Evolutionary conservation across 2,329 filamentous ascomycete species (phyloP).

Genomic region (Epichloe amarillans): DNA sequence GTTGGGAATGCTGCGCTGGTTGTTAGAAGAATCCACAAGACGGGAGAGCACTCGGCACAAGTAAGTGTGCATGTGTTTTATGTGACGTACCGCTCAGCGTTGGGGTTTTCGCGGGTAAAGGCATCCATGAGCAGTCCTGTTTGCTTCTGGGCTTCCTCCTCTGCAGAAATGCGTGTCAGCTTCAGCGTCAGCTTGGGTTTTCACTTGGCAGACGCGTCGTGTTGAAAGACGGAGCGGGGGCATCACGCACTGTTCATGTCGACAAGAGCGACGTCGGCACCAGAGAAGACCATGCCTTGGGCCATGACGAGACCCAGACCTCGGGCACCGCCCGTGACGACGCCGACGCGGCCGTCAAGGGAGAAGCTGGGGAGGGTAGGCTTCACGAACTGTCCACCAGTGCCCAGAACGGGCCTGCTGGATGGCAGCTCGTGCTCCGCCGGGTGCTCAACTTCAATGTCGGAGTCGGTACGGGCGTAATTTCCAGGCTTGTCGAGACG

Average conservation of each 20-base stretch:
- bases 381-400: slow-evolving; percentile 71
- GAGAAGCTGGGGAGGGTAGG: slow-evolving; percentile 78
- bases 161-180: slow-evolving; percentile 27
- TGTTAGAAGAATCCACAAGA: background rate
- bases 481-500: slow-evolving; percentile 40
- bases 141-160: slow-evolving; percentile 71
- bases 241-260: slow-evolving; percentile 64
- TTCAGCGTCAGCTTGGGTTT: background rate
- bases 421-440: slow-evolving; percentile 59
- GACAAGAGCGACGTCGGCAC: slow-evolving; percentile 80
- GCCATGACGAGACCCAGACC: slow-evolving; percentile 87
- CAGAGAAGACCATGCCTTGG: slow-evolving; percentile 78
- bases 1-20: slow-evolving; percentile 43
- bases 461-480: slow-evolving; percentile 69
- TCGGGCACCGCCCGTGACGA: slow-evolving; percentile 83
- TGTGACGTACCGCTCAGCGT: slow-evolving; percentile 45
- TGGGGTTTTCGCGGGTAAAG: slow-evolving; percentile 70
- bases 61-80: too few relatives aligned
- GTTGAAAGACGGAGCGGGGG: background rate
- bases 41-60: too few relatives aligned
- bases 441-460: slow-evolving; percentile 67
- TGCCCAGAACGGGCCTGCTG: slow-evolving; percentile 56
- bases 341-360: slow-evolving; percentile 66
- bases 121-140: slow-evolving; percentile 59
- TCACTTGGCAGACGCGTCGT: background rate